These are phyloP conservation scores for Cinnamomum micranthum DNA, from an alignment of 164 flowering plant species.

Conservation along the genomic window DNA sequence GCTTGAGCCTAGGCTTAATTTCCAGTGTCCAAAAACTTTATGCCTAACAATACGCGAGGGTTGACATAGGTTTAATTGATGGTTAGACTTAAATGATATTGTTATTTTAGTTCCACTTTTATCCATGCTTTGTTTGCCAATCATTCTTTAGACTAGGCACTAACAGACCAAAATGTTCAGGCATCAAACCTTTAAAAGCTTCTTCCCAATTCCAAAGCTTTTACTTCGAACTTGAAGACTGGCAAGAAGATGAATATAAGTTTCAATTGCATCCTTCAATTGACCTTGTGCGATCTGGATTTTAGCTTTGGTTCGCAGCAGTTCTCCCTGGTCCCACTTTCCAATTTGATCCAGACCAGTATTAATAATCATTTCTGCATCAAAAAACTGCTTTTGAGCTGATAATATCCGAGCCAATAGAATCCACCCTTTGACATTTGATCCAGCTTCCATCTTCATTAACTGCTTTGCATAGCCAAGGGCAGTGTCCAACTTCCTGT, in stretches of 20 bases:
- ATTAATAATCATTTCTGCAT: slow-evolving; percentile 70
- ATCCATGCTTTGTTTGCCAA: neutral
- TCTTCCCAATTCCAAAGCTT: slow-evolving; percentile 44
- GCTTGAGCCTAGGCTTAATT: neutral
- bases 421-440: slow-evolving; percentile 51
- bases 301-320: slow-evolving; percentile 75
- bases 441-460: slow-evolving; percentile 62
- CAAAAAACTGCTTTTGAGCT: slow-evolving; percentile 65
- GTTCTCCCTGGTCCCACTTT: slow-evolving; percentile 77
- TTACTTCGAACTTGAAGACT: slow-evolving; percentile 68
- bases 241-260: slow-evolving; percentile 80
- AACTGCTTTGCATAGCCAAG: slow-evolving; percentile 67
- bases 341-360: slow-evolving; percentile 83
- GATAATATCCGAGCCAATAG: slow-evolving; percentile 79
- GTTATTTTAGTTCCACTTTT: neutral
- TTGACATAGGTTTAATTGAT: neutral
- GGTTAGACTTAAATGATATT: too few species aligned
- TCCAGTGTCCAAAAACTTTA: neutral
- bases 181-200: slow-evolving; percentile 44
- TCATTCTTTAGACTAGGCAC: neutral
- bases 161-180: neutral
- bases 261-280: slow-evolving; percentile 57
- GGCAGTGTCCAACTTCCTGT: slow-evolving; percentile 77
- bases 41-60: neutral
- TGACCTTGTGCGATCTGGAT: slow-evolving; percentile 73